Evolutionary conservation across 2,329 filamentous ascomycete genomes (phyloP).

Genomic region (Eutypa lata): DNA sequence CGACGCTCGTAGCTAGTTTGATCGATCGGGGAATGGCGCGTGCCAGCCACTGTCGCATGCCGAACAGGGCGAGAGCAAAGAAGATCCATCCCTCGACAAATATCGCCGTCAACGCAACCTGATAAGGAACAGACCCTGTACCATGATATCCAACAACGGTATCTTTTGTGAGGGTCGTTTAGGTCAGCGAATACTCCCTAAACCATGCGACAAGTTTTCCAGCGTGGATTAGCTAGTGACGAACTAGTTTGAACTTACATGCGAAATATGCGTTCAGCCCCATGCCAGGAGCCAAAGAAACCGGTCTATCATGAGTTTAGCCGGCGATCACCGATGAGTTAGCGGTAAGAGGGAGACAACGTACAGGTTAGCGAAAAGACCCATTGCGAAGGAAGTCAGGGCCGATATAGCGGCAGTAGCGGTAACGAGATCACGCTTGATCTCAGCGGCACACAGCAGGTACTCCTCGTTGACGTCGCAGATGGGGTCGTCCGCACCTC

Average conservation of each 20-base stretch:
- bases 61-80: slow-evolving; percentile 72
- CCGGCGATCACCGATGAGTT: background rate
- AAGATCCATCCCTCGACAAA: slow-evolving; percentile 89
- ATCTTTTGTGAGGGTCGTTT: slow-evolving; percentile 1
- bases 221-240: slow-evolving; percentile 27
- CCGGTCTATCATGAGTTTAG: slow-evolving; percentile 42
- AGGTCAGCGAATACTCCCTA: background rate
- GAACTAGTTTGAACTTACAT: slow-evolving; percentile 43
- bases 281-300: slow-evolving; percentile 72
- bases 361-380: slow-evolving; percentile 72
- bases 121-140: slow-evolving; percentile 68
- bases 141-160: slow-evolving; percentile 74
- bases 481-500: slow-evolving; percentile 44
- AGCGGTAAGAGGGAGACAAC: slow-evolving; percentile 17
- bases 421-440: slow-evolving; percentile 79
- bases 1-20: slow-evolving; percentile 82
- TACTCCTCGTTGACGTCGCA: slow-evolving; percentile 59
- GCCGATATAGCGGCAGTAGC: slow-evolving; percentile 81
- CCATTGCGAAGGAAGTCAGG: slow-evolving; percentile 79
- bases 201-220: background rate
- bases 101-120: slow-evolving; percentile 77
- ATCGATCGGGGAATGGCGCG: slow-evolving; percentile 79
- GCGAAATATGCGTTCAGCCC: slow-evolving; percentile 86
- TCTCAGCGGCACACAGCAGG: slow-evolving; percentile 56
- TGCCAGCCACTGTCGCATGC: slow-evolving; percentile 84